These are phyloP conservation scores for Phytophthora fragariae DNA, from an alignment of 352 stramenopile species.

Conservation along the genomic window DNA sequence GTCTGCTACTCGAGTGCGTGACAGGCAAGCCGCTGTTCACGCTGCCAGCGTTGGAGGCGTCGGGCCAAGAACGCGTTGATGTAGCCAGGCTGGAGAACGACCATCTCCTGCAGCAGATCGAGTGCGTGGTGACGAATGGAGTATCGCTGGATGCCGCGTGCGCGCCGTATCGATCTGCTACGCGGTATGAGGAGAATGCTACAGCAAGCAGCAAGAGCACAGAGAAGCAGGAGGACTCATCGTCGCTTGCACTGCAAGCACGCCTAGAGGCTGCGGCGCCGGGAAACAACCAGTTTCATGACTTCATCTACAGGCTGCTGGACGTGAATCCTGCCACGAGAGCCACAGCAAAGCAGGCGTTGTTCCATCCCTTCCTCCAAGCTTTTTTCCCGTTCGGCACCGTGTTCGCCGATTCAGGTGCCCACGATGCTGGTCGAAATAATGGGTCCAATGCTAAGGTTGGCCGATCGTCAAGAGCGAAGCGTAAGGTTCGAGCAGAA, in stretches of 20 bases:
- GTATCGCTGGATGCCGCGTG: conserved; percentile 32
- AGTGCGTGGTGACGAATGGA: conserved; percentile 43
- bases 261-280: conserved; percentile 47
- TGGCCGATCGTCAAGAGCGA: conserved; percentile 13
- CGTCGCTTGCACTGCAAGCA: conserved; percentile 13
- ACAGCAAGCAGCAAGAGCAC: conserved; percentile 2
- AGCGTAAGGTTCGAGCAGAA: conserved; percentile 23
- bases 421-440: conserved; percentile 8
- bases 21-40: conserved; percentile 68
- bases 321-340: conserved; percentile 56
- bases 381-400: conserved; percentile 69
- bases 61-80: conserved; percentile 20
- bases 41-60: conserved; percentile 20
- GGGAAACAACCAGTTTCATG: conserved; percentile 44
- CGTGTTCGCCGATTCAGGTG: conserved; percentile 48
- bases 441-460: neutral
- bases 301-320: conserved; percentile 64
- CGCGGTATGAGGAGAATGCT: conserved; percentile 25
- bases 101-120: conserved; percentile 57
- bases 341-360: conserved; percentile 53
- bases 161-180: conserved; percentile 41
- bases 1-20: conserved; percentile 71
- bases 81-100: conserved; percentile 37
- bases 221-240: conserved; percentile 12
- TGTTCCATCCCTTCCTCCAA: conserved; percentile 80